These are phyloP conservation scores for Euphorbia peplus DNA, from an alignment of 345 rosid species.

Conservation along the genomic window DNA sequence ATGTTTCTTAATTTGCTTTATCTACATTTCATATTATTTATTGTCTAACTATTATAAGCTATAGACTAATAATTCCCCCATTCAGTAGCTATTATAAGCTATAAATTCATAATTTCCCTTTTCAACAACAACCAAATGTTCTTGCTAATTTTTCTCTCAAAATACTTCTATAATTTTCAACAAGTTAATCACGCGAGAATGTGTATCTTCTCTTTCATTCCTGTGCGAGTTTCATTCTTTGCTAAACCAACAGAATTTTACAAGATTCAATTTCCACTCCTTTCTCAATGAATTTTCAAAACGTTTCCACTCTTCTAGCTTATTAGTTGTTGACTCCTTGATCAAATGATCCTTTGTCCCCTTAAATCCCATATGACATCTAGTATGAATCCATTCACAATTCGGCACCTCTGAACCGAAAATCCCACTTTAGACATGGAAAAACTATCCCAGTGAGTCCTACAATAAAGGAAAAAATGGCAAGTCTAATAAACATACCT, in stretches of 20 bases:
- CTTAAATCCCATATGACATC: not conserved
- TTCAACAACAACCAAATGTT: not conserved
- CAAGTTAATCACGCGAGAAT: not conserved
- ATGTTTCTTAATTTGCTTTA: not conserved
- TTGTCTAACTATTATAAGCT: not conserved
- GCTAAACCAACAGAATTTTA: not conserved
- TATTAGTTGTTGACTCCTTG: not conserved
- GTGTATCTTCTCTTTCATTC: too few relatives aligned
- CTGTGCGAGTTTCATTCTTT: not conserved
- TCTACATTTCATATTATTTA: not conserved
- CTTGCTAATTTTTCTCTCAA: not conserved
- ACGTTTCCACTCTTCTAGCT: not conserved
- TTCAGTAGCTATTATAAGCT: too few relatives aligned
- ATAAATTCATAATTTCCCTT: too few relatives aligned
- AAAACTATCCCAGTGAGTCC: not conserved
- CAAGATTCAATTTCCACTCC: not conserved
- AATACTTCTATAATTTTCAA: not conserved
- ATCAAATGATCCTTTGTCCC: not conserved
- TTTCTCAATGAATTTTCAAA: not conserved
- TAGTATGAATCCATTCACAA: not conserved
- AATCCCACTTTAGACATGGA: not conserved
- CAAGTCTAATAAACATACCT: constrained; percentile 37
- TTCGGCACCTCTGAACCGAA: not conserved
- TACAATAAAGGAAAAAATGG: not conserved
- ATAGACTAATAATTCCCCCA: not conserved